Conservation (phyloP, 805 yeast species). For the Saccharomycopsis babjevae region DNA sequence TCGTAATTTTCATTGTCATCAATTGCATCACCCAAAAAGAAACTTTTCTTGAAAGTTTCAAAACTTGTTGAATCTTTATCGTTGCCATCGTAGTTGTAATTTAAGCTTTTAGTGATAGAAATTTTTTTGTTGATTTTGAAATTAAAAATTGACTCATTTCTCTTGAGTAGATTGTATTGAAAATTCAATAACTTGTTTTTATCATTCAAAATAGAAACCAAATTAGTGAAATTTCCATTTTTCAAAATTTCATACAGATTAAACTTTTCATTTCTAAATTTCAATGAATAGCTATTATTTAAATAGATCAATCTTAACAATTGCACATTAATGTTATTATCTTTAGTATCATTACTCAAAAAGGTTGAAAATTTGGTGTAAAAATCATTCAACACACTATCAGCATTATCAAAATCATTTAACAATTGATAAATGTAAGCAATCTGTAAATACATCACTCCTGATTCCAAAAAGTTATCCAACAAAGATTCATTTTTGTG, state of each 20-base stretch:
- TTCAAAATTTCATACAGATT: neutral
- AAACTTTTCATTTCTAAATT: neutral
- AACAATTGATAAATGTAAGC: conserved; percentile 43
- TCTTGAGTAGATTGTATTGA: conserved; percentile 32
- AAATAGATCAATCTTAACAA: conserved; percentile 12
- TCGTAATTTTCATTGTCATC: conserved; percentile 20
- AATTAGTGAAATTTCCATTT: conserved; percentile 1
- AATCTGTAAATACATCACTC: conserved; percentile 51
- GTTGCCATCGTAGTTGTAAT: conserved; percentile 7
- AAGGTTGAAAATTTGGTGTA: conserved; percentile 9
- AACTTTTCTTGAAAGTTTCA: conserved; percentile 1
- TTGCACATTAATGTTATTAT: neutral
- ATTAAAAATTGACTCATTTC: conserved; percentile 37
- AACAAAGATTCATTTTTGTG: conserved; percentile 23
- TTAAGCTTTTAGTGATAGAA: conserved; percentile 18
- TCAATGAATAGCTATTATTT: conserved; percentile 14
- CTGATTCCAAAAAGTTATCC: conserved; percentile 41
- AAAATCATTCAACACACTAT: conserved; percentile 29
- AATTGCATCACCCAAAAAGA: neutral
- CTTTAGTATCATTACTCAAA: neutral
- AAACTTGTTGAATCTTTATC: conserved; percentile 14
- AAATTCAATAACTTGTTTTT: conserved; percentile 17
- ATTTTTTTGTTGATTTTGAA: conserved; percentile 29
- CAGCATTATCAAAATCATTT: conserved; percentile 30
- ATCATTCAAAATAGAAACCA: conserved; percentile 1